Base-by-base conservation (phyloP, 2,329 filamentous ascomycete genomes). In the Colletotrichum coccodes region DNA sequence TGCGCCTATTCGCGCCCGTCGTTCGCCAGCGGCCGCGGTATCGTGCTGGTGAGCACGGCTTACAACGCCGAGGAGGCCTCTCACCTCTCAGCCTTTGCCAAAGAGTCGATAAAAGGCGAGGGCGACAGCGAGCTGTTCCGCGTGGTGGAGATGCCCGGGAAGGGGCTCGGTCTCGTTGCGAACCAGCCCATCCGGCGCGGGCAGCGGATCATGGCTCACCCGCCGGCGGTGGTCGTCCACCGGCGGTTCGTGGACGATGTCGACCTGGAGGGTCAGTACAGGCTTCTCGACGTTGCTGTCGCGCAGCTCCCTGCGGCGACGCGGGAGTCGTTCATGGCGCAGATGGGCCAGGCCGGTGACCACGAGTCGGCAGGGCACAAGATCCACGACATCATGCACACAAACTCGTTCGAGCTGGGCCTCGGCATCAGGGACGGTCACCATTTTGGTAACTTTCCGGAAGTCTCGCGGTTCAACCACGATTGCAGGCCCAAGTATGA, bases 31-130 rank as follows among this genome's bases (percentile, higher is more conserved):
- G 77, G 76, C 16, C 73, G 80, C 7, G 82, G 82, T 42, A 78
- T 83, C 63, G 77, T 79, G 3, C 68, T 84, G 34, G 49, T 84
- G 12, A 83, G 79, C 49, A 78, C 76, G 1, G 68, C 76, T 0
- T 68, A 71, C 28, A 68, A 54, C 23, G 52, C 65, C 54, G 64
- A 71, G 7, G 60, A 69, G 47, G 56, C 68, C 1, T 68, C 65
- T n/a, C 65, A 38, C 23, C 44, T 68, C 6, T 23, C 53, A 4
- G 65, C 65, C 2, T 65, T 68, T 7, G 46, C 54, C 8, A 54
- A 46, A 4, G 28, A 38, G 36, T 36, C 54, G 4, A 21, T 28
- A 23, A 6, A 49, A 14, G 61, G 28, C 2, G 32, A 60, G 16
- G 65, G 61, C 21, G 65, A 68, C 34, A 60, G 65, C 54, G 28